phyloP scores from a whole-genome alignment of 257 asterid genomes.

The Sherardia arvensis region DNA sequence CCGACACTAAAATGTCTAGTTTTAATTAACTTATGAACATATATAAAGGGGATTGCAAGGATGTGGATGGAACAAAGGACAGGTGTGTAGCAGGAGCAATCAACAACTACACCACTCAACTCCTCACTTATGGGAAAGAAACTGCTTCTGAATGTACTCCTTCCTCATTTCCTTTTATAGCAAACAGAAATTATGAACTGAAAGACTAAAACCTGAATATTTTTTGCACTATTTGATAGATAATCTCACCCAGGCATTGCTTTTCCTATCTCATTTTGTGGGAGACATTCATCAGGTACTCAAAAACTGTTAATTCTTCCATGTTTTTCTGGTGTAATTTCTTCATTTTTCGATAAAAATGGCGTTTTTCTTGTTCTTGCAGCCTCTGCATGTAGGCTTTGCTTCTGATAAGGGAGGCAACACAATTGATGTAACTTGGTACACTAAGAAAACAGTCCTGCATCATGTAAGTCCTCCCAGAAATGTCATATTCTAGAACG shows the following conservation, averaged over 20 bases:
- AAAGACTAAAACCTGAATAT: conserved; percentile 8
- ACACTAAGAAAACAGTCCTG: conserved; percentile 53
- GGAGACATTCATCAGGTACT: conserved; percentile 93
- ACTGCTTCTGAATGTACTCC: conserved; percentile 36
- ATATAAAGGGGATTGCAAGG: conserved; percentile 77
- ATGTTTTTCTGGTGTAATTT: not conserved
- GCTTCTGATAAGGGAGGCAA: conserved; percentile 23
- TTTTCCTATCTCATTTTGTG: conserved; percentile 72
- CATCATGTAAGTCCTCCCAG: conserved; percentile 49
- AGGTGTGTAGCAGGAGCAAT: conserved; percentile 91
- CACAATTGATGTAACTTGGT: conserved; percentile 71
- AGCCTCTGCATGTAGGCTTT: conserved; percentile 78
- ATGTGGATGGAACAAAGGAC: conserved; percentile 50
- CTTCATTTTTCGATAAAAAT: not conserved
- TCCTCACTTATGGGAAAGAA: conserved; percentile 30
- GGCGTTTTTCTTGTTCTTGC: conserved; percentile 6
- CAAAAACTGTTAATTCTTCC: not conserved
- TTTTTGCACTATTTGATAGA: conserved; percentile 21
- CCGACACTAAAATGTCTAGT: no score
- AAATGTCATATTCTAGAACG: not conserved
- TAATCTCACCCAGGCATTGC: conserved; percentile 74
- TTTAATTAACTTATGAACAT: not conserved
- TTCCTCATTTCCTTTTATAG: not conserved
- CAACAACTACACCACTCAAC: conserved; percentile 82
- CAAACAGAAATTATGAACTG: not conserved